Evolutionary conservation across 306 rosid genomes (phyloP).

Genomic region (Acacia crassicarpa): DNA sequence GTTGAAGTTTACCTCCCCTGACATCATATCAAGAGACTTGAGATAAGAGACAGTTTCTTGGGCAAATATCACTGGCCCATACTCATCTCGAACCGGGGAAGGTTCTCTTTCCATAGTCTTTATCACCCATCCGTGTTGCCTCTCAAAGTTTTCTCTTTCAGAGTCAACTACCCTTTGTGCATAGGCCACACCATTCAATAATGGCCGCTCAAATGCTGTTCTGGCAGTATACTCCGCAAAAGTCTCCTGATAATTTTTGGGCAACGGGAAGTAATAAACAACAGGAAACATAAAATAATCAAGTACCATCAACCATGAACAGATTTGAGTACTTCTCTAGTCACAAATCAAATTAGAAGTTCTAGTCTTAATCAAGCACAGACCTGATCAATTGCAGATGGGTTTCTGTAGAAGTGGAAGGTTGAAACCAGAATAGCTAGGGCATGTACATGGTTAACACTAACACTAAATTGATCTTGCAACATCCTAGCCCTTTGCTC

Average conservation of each 20-base stretch:
- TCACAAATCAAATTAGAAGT: slow-evolving; percentile 13
- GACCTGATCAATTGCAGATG: slow-evolving; percentile 99
- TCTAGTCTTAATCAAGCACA: slow-evolving; percentile 32
- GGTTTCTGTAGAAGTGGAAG: slow-evolving; percentile 80
- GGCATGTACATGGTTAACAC: slow-evolving; percentile 97
- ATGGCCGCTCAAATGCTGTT: slow-evolving; percentile 94
- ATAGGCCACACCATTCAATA: slow-evolving; percentile 94
- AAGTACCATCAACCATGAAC: neutral
- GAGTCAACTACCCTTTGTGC: slow-evolving; percentile 79
- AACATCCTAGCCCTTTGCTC: slow-evolving; percentile 97
- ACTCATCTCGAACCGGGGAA: slow-evolving; percentile 83
- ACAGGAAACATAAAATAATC: neutral
- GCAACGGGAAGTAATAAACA: slow-evolving; percentile 17
- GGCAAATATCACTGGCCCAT: slow-evolving; percentile 91
- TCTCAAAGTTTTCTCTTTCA: slow-evolving; percentile 80
- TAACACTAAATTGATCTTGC: slow-evolving; percentile 96
- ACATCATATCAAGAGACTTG: slow-evolving; percentile 98
- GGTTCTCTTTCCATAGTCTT: slow-evolving; percentile 90
- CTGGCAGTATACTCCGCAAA: slow-evolving; percentile 95
- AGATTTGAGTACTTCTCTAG: neutral
- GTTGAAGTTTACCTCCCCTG: slow-evolving; percentile 77
- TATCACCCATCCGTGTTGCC: slow-evolving; percentile 85
- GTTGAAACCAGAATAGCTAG: slow-evolving; percentile 96
- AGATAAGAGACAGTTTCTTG: slow-evolving; percentile 90
- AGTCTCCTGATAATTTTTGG: slow-evolving; percentile 59